Evolutionary conservation across 148 eudicot species (phyloP).

Genomic region (Camellia sinensis): DNA sequence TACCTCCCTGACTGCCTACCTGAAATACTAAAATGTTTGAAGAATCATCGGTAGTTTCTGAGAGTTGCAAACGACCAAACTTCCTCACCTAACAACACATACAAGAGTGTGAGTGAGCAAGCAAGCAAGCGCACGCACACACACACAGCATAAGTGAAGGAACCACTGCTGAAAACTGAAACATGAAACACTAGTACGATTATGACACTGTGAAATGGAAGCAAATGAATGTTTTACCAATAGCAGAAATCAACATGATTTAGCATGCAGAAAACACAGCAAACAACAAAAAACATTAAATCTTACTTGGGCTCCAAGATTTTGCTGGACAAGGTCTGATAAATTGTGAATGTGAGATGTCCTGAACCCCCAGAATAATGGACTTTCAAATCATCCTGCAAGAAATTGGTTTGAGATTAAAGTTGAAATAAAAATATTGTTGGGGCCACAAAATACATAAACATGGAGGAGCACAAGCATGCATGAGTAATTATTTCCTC

Average conservation of each 20-base stretch:
- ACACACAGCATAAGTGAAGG: not conserved
- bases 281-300: not conserved
- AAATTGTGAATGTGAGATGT: slow-evolving; percentile 84
- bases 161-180: slow-evolving; percentile 2
- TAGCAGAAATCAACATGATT: not conserved
- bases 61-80: slow-evolving; percentile 57
- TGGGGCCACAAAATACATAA: not conserved
- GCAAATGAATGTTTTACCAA: not conserved
- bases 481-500: not conserved
- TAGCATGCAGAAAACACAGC: not conserved
- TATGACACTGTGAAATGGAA: not conserved
- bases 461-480: slow-evolving; percentile 2
- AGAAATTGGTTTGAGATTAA: slow-evolving; percentile 8
- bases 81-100: slow-evolving; percentile 47
- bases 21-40: slow-evolving; percentile 82
- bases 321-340: slow-evolving; percentile 74
- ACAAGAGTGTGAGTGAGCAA: not conserved
- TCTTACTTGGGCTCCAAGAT: slow-evolving; percentile 57
- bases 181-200: not conserved
- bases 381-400: slow-evolving; percentile 70
- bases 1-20: slow-evolving; percentile 39
- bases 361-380: slow-evolving; percentile 87
- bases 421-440: slow-evolving; percentile 3
- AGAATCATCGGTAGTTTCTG: slow-evolving; percentile 56
- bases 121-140: not conserved